Percentiles rank a stretch among this genome's conserved stretches.
These are phyloP conservation scores for Podila clonocystis DNA, from an alignment of 192 early-diverging fungal genomes.

Conservation along the genomic window DNA sequence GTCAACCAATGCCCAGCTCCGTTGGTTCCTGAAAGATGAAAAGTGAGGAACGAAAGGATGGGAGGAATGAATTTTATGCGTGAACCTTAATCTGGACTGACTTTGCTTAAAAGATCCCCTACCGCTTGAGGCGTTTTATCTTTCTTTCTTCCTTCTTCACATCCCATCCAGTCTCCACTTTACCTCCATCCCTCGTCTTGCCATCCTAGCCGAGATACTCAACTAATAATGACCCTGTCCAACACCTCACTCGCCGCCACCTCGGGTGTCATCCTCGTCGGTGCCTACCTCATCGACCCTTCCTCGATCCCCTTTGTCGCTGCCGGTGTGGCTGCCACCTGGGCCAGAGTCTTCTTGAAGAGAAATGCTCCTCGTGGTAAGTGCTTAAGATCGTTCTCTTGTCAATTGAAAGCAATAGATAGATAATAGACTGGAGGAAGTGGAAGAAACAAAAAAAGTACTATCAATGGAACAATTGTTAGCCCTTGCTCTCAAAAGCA, in stretches of 20 bases:
- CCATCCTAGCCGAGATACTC: too few relatives aligned
- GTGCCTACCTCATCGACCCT: slow-evolving; percentile 38
- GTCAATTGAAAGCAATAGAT: too few relatives aligned
- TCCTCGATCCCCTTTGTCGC: slow-evolving; percentile 23
- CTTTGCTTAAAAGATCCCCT: too few relatives aligned
- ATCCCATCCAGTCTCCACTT: too few relatives aligned
- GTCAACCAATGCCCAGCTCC: too few relatives aligned
- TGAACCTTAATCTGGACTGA: too few relatives aligned
- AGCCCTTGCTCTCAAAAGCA: neutral
- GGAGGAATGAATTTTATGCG: too few relatives aligned
- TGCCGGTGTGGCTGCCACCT: slow-evolving; percentile 48
- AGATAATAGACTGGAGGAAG: neutral
- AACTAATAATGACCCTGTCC: slow-evolving; percentile 15
- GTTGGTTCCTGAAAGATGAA: too few relatives aligned
- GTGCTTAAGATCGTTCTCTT: neutral
- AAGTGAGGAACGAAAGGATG: too few relatives aligned
- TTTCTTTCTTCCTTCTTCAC: too few relatives aligned
- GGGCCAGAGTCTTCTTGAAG: slow-evolving; percentile 41
- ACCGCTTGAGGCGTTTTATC: too few relatives aligned
- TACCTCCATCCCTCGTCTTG: too few relatives aligned
- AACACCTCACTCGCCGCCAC: slow-evolving; percentile 25
- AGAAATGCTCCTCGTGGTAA: slow-evolving; percentile 25
- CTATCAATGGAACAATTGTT: neutral
- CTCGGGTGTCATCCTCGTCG: slow-evolving; percentile 31
- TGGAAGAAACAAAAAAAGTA: neutral